These are phyloP conservation scores for Emmonsiellopsis sp. DNA, from an alignment of 2,329 filamentous ascomycete species.

Conservation along the genomic window DNA sequence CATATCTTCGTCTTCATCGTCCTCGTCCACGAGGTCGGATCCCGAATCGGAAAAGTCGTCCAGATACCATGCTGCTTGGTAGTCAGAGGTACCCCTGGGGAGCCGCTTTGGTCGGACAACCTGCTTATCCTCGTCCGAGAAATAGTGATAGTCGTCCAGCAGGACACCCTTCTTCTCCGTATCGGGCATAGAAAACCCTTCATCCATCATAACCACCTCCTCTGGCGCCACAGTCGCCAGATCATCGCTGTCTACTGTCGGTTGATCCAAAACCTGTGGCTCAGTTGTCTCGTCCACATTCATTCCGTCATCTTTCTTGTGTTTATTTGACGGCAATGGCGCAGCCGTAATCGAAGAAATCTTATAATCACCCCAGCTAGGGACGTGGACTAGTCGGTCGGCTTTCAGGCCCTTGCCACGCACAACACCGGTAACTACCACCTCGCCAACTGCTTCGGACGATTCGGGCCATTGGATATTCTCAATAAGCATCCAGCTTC, in stretches of 20 bases:
- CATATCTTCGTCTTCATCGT: conserved; percentile 48
- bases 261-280: conserved; percentile 53
- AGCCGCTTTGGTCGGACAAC: conserved; percentile 60
- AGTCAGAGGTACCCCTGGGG: conserved; percentile 84
- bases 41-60: conserved; percentile 73
- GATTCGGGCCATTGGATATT: conserved; percentile 61
- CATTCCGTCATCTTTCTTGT: conserved; percentile 54
- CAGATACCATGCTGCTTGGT: conserved; percentile 91
- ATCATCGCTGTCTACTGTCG: conserved; percentile 72
- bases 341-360: conserved; percentile 80
- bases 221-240: conserved; percentile 78
- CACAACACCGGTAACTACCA: conserved; percentile 73
- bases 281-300: conserved; percentile 50
- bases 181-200: conserved; percentile 42
- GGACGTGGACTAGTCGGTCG: conserved; percentile 80
- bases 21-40: conserved; percentile 71
- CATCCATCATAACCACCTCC: conserved; percentile 67
- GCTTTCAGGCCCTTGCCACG: conserved; percentile 80
- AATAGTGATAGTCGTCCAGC: conserved; percentile 95
- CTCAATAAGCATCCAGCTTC: conserved; percentile 92
- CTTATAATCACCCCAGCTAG: conserved; percentile 90
- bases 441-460: conserved; percentile 38
- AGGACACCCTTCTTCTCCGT: conserved; percentile 73
- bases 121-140: conserved; percentile 74
- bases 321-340: conserved; percentile 51